Conservation (phyloP, 345 rosid genomes). For the Pseudoturritis turrita region DNA sequence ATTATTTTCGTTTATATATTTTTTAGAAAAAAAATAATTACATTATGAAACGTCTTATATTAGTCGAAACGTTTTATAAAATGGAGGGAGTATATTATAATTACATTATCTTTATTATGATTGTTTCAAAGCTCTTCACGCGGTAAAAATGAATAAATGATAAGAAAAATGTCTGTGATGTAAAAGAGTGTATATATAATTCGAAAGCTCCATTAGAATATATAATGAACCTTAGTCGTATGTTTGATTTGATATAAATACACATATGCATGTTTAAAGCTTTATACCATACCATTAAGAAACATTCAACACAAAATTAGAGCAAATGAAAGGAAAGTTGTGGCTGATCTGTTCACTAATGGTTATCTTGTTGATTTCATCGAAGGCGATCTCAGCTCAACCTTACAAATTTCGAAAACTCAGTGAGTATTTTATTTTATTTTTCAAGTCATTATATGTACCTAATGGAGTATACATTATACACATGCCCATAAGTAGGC, state of each 20-base stretch:
- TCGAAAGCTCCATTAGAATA: not conserved
- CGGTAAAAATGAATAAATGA: not conserved
- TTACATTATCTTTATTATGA: not conserved
- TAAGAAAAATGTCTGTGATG: not conserved
- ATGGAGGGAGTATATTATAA: not conserved
- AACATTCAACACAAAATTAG: not conserved
- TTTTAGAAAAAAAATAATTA: too few relatives aligned
- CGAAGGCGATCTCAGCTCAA: not conserved
- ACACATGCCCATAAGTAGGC: not conserved
- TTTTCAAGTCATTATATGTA: too few relatives aligned
- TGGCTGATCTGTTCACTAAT: not conserved
- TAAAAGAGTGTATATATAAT: not conserved
- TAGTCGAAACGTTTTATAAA: too few relatives aligned
- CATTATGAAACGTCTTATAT: too few relatives aligned
- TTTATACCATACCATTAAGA: not conserved
- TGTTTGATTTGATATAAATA: not conserved
- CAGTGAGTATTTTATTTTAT: not conserved
- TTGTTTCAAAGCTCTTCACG: constrained; percentile 6
- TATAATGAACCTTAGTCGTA: not conserved
- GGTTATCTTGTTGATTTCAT: not conserved
- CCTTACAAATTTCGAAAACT: not conserved
- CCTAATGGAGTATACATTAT: too few relatives aligned
- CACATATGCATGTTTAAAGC: not conserved
- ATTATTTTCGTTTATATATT: too few relatives aligned
- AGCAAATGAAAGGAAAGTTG: not conserved